Percentiles rank a stretch among this genome's conserved stretches.
Evolutionary conservation across 1,284 basidiomycete genomes (phyloP).

Genomic region (Malassezia brasiliensis): DNA sequence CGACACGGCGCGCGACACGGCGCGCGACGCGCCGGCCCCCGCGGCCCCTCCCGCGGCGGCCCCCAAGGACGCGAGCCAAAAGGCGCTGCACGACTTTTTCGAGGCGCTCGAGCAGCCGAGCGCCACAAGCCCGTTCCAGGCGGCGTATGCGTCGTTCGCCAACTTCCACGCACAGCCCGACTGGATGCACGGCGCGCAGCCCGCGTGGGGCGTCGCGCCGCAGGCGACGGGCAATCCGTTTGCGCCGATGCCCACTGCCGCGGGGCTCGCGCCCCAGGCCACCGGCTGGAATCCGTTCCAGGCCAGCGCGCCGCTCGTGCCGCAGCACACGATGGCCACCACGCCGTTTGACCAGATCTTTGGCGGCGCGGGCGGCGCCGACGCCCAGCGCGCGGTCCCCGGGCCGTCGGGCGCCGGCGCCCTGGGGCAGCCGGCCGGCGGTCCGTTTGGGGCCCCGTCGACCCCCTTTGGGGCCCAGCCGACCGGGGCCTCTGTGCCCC

Average conservation of each 20-base stretch:
- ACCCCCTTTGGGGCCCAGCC: too few relatives aligned
- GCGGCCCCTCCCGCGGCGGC: too few relatives aligned
- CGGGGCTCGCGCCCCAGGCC: conserved; percentile 57
- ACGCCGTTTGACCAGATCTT: conserved; percentile 19
- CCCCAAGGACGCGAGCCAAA: conserved; percentile 17
- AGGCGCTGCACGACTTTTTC: conserved; percentile 76
- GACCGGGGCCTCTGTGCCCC: too few relatives aligned
- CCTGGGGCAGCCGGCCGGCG: too few relatives aligned
- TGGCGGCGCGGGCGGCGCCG: conserved; percentile 8
- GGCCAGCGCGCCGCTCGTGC: conserved; percentile 20
- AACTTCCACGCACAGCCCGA: conserved; percentile 28
- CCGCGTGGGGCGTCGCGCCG: conserved; percentile 32
- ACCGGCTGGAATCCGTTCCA: conserved; percentile 71
- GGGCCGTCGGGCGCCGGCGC: not conserved
- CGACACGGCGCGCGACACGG: too few relatives aligned
- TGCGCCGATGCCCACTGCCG: conserved; percentile 28
- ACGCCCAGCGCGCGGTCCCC: too few relatives aligned
- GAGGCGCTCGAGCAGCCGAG: conserved; percentile 75
- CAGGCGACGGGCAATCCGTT: conserved; percentile 50
- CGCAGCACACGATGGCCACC: conserved; percentile 18
- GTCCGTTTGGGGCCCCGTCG: too few relatives aligned
- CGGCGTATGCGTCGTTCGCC: conserved; percentile 18
- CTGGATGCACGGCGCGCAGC: conserved; percentile 49
- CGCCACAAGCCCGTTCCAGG: conserved; percentile 59
- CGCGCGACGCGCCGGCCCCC: too few relatives aligned